These are phyloP conservation scores for Luffa acutangula DNA, from an alignment of 306 rosid species.

Conservation along the genomic window DNA sequence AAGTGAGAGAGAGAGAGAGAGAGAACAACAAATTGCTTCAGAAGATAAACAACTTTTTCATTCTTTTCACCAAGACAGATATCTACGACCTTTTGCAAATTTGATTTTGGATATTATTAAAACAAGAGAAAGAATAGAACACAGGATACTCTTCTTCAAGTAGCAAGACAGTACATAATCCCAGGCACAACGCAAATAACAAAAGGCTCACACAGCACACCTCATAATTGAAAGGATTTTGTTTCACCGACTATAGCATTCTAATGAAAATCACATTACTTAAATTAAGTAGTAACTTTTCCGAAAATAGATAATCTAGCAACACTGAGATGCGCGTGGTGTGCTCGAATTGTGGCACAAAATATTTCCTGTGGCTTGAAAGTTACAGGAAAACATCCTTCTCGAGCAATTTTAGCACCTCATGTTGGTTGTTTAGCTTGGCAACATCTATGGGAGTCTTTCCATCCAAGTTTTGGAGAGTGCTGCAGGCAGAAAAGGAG, in stretches of 20 bases:
- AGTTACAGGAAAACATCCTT: conserved; percentile 86
- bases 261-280: not conserved
- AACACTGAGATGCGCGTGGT: conserved; percentile 6
- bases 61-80: not conserved
- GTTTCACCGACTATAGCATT: conserved; percentile 3
- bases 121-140: conserved; percentile 8
- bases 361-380: not conserved
- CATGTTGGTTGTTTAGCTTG: conserved; percentile 84
- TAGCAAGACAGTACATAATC: conserved; percentile 2
- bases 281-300: not conserved
- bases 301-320: not conserved
- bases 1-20: not conserved
- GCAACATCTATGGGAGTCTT: conserved; percentile 98
- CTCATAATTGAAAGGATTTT: not conserved
- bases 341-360: not conserved
- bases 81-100: conserved; percentile 30
- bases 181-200: not conserved
- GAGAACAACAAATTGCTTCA: not conserved
- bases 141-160: not conserved
- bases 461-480: conserved; percentile 92
- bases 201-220: not conserved
- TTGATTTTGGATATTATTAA: conserved; percentile 59
- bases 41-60: not conserved
- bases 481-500: conserved; percentile 41
- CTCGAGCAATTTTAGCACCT: conserved; percentile 87